phyloP scores from a whole-genome alignment of 2,329 filamentous ascomycete species.

The Fusarium xyrophilum region DNA sequence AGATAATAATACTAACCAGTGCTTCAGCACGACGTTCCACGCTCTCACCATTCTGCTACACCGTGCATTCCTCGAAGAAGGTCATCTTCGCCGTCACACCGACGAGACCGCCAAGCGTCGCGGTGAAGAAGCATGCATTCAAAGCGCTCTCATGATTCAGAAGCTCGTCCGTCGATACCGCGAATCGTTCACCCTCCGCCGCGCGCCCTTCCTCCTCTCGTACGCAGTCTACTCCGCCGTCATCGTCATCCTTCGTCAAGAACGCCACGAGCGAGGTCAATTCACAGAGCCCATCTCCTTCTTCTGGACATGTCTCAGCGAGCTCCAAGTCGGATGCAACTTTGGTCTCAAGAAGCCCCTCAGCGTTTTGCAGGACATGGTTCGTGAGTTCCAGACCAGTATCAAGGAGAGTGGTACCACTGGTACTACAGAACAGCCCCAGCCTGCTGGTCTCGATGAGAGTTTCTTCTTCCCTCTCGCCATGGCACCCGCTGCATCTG shows the following conservation, averaged over 20 bases:
- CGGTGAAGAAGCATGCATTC: constrained; percentile 42
- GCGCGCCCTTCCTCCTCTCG: constrained; percentile 51
- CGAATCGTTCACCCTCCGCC: constrained; percentile 48
- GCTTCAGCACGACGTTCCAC: constrained; percentile 46
- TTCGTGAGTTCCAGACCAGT: constrained; percentile 43
- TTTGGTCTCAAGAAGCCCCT: constrained; percentile 48
- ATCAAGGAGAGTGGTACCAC: constrained; percentile 39
- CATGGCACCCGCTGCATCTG: constrained; percentile 30
- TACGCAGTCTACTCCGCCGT: constrained; percentile 51
- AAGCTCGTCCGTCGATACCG: constrained; percentile 48
- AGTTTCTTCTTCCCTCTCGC: constrained; percentile 44
- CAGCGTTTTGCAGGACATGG: constrained; percentile 45
- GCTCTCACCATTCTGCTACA: constrained; percentile 54
- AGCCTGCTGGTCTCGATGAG: constrained; percentile 41
- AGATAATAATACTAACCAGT: constrained; percentile 8
- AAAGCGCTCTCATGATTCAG: constrained; percentile 48
- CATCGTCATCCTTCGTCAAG: constrained; percentile 44
- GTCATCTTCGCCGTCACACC: constrained; percentile 42
- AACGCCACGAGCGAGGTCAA: constrained; percentile 41
- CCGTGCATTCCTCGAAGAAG: constrained; percentile 51
- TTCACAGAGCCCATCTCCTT: constrained; percentile 47
- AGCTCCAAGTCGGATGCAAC: constrained; percentile 47
- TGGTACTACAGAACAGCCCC: constrained; percentile 29
- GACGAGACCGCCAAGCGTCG: constrained; percentile 38
- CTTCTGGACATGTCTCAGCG: constrained; percentile 48